Base-by-base conservation (phyloP, 2,329 filamentous ascomycete genomes). In the Purpureocillium takamizusanense region DNA sequence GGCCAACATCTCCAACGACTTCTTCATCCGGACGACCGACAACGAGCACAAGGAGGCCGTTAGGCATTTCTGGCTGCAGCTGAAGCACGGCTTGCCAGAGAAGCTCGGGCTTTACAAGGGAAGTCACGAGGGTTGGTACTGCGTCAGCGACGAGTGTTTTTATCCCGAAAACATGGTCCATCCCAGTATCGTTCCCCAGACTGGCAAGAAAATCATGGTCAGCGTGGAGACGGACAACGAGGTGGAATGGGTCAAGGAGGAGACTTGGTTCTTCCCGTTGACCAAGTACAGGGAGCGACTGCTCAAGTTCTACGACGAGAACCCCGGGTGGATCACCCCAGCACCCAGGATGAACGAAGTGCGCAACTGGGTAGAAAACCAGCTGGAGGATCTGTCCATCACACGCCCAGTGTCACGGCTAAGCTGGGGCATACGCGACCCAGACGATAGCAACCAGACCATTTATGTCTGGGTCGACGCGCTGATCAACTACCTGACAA, bases 401-500 rank as follows among this genome's bases (percentile, higher is more conserved):
- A 97, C 90, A 3, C 74, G 94, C 21, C 92, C 92, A 0, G 68
- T 74, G 4, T 77, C 81, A 39, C 76, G 92, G 35, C 62, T 97
- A 31, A 74, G 68, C 17, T 98, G 92, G 92, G 92, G 92, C 4
- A 84, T 98, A 40, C 79, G 72, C 7, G 92, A 95, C 18, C 92
- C 92, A 0, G 81, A 81, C 38, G 92, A 98, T 52, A 66, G 75
- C 0, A 76, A 69, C 14, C 92, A 97, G 61, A 97, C 89, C 3
- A 90, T 98, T 41, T 98, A 98, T 54, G 94, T 98, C 25, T 98
- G 92, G 92, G 74, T 98, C 0, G 94, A 98, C 62, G 92, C 92
- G 1, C 74, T 98, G 23, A 74, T 97, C 52, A 98, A 95, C 60
- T 98, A 98, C 57, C 65, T 92, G 37, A 95, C 89, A 13, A 86